Conservation (phyloP, 148 eudicot species). For the Nepenthes mirabilis region DNA sequence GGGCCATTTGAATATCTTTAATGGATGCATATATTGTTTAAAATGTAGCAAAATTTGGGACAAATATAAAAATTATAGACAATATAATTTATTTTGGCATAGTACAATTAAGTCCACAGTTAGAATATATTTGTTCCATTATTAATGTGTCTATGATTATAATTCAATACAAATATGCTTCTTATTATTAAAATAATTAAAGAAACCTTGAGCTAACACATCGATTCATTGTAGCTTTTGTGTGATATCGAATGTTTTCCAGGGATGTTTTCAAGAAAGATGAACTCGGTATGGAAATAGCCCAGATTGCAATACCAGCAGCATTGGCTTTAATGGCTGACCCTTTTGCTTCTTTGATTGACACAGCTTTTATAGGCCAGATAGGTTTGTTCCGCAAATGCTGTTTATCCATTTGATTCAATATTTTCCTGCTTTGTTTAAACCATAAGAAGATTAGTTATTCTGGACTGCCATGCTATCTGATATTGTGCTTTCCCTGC, state of each 20-base stretch:
- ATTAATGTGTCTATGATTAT: no score
- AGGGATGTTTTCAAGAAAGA: constrained; percentile 71
- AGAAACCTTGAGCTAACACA: background rate
- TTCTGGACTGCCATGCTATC: no score
- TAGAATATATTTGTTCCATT: no score
- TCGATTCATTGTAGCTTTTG: background rate
- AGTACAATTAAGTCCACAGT: no score
- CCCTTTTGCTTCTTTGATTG: constrained; percentile 86
- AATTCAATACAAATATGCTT: background rate
- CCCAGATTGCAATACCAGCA: constrained; percentile 74
- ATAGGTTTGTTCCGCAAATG: constrained; percentile 29
- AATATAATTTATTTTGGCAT: no score
- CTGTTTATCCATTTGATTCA: background rate
- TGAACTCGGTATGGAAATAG: constrained; percentile 62
- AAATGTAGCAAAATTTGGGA: no score
- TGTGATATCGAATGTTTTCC: background rate
- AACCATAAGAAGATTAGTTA: background rate
- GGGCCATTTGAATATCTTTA: no score
- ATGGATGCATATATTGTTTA: no score
- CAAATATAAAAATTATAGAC: no score
- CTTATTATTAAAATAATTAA: no score
- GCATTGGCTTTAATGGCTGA: constrained; percentile 92
- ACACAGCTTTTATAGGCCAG: constrained; percentile 77
- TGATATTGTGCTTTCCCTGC: no score
- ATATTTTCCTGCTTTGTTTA: background rate